Evolutionary conservation across 306 rosid species (phyloP).

Genomic region (Vigna reflexopilosa): DNA sequence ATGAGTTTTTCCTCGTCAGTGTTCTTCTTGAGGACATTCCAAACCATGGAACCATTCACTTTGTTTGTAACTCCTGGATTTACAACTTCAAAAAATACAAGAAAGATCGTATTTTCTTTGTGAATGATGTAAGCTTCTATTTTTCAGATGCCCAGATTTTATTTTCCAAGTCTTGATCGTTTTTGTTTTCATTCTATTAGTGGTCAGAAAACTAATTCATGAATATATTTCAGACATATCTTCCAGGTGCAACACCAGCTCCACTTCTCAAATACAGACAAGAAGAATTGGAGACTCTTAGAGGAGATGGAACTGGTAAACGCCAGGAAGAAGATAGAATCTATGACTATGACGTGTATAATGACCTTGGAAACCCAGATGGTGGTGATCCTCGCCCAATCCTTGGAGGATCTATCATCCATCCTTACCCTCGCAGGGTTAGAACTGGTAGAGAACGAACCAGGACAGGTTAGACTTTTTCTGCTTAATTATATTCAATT

Average conservation of each 20-base stretch:
- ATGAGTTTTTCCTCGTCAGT: conserved; percentile 67
- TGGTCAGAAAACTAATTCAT: not conserved
- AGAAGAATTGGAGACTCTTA: conserved; percentile 58
- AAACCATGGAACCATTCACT: conserved; percentile 50
- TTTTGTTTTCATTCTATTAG: not conserved
- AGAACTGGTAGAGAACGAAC: conserved; percentile 60
- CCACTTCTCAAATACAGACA: conserved; percentile 54
- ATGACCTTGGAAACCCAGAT: conserved; percentile 67
- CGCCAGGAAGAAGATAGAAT: conserved; percentile 64
- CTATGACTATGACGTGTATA: conserved; percentile 74
- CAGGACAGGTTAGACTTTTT: conserved; percentile 41
- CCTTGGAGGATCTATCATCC: conserved; percentile 43
- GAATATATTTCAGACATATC: conserved; percentile 54
- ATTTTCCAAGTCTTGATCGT: not conserved
- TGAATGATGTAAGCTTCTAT: conserved; percentile 50
- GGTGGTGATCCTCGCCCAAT: conserved; percentile 39
- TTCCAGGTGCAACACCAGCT: conserved; percentile 70
- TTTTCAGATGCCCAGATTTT: not conserved
- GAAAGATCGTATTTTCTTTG: conserved; percentile 65
- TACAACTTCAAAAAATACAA: conserved; percentile 42
- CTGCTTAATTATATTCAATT: not conserved
- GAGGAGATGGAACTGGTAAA: conserved; percentile 73
- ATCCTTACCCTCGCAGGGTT: conserved; percentile 78
- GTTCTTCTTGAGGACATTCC: conserved; percentile 70
- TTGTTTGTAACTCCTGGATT: conserved; percentile 81